phyloP scores from a whole-genome alignment of 1,284 basidiomycete genomes.

The Cystobasidium slooffiae region DNA sequence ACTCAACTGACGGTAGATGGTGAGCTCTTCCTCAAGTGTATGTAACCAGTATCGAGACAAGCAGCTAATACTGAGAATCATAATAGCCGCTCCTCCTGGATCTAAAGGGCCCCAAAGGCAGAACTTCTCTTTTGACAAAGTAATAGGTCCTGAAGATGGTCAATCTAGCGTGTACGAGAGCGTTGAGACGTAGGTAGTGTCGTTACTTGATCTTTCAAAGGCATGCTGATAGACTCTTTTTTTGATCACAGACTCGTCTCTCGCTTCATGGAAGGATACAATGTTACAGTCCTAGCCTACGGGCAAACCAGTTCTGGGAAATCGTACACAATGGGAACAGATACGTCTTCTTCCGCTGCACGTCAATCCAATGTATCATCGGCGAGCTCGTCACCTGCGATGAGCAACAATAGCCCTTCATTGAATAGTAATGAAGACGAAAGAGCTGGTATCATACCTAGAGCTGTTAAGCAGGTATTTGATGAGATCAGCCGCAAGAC shows the following conservation, averaged over 20 bases:
- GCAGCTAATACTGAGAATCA: no score
- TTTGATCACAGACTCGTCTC: constrained; percentile 66
- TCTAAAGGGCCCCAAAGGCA: constrained; percentile 69
- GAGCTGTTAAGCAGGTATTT: constrained; percentile 92
- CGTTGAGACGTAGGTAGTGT: constrained; percentile 65
- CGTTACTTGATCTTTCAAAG: neutral
- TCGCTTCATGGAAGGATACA: constrained; percentile 92
- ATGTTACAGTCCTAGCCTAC: constrained; percentile 96
- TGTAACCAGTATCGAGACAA: no score
- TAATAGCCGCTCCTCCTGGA: constrained; percentile 59
- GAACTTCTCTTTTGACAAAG: constrained; percentile 89
- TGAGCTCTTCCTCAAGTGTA: constrained; percentile 59
- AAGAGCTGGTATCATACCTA: constrained; percentile 80
- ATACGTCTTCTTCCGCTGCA: neutral
- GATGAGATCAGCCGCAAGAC: constrained; percentile 73
- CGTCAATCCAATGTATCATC: neutral
- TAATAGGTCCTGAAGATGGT: constrained; percentile 78
- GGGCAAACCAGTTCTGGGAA: constrained; percentile 83
- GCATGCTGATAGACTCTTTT: neutral
- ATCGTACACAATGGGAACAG: constrained; percentile 39
- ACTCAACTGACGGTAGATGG: constrained; percentile 75
- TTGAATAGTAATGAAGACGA: constrained; percentile 49
- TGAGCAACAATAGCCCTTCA: neutral
- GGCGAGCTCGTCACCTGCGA: no score
- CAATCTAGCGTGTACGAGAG: constrained; percentile 86